These are phyloP conservation scores for Clarireedia monteithiana DNA, from an alignment of 2,329 filamentous ascomycete species.

Conservation along the genomic window DNA sequence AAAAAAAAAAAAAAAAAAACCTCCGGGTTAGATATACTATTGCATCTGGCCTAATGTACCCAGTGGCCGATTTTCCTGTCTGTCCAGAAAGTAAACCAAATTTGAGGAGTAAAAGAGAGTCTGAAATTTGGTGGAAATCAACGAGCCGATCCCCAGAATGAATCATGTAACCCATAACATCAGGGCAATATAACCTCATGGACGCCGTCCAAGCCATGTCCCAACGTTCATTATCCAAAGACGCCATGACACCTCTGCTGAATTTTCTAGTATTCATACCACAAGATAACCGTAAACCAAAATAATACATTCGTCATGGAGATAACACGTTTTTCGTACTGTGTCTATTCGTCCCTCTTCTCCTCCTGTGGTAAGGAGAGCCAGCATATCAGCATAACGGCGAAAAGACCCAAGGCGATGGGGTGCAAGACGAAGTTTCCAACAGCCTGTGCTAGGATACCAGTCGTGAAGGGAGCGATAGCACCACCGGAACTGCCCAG, in stretches of 20 bases:
- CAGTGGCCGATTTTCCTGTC: too few species aligned
- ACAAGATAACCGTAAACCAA: background rate
- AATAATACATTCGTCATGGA: background rate
- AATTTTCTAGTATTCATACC: conserved; percentile 1
- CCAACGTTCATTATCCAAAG: conserved; percentile 17
- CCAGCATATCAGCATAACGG: conserved; percentile 59
- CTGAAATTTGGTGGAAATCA: background rate
- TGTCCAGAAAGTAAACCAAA: too few species aligned
- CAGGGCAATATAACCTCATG: conserved; percentile 13
- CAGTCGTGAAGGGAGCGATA: conserved; percentile 47
- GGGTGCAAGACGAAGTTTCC: conserved; percentile 42
- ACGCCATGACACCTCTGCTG: conserved; percentile 21
- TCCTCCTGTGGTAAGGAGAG: conserved; percentile 45
- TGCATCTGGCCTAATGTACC: too few species aligned
- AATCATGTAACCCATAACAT: conserved; percentile 2
- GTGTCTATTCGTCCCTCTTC: conserved; percentile 51
- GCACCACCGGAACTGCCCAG: conserved; percentile 64
- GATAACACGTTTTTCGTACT: background rate
- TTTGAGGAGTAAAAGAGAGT: too few species aligned
- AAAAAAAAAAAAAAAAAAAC: too few species aligned
- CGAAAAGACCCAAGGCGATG: conserved; percentile 58
- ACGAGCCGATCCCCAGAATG: background rate
- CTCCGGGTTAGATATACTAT: too few species aligned
- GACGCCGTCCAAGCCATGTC: conserved; percentile 17
- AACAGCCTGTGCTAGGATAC: conserved; percentile 37